Evolutionary conservation across 2,329 filamentous ascomycete species (phyloP).

Genomic region (Trichoderma koningii): DNA sequence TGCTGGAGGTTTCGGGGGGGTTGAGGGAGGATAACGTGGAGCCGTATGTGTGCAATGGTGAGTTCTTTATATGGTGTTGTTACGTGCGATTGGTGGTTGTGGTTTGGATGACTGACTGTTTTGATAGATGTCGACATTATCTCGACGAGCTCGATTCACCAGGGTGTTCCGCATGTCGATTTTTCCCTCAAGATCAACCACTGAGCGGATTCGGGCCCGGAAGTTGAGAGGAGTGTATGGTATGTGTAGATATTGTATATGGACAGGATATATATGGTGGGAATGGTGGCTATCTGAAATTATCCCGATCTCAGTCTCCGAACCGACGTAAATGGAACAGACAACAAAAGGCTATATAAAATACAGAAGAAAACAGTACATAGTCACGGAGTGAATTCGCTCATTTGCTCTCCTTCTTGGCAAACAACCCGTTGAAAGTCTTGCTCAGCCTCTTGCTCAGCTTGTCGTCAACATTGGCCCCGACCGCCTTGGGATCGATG

Average conservation of each 20-base stretch:
- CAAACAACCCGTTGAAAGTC: constrained; percentile 10
- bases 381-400: background rate
- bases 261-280: background rate
- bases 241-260: constrained; percentile 14
- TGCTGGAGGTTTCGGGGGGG: constrained; percentile 92
- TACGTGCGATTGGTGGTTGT: background rate
- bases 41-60: constrained; percentile 74
- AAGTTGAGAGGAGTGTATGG: background rate
- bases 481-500: constrained; percentile 31
- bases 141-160: constrained; percentile 94
- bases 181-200: constrained; percentile 85
- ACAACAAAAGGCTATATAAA: constrained; percentile 16
- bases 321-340: background rate
- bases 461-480: constrained; percentile 30
- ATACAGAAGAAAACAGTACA: constrained; percentile 2
- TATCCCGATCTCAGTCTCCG: background rate
- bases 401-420: constrained; percentile 4
- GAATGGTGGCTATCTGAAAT: background rate
- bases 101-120: background rate
- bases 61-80: constrained; percentile 37
- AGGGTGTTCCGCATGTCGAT: constrained; percentile 90
- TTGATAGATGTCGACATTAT: constrained; percentile 85
- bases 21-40: constrained; percentile 82
- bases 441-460: constrained; percentile 15
- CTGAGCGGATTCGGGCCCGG: background rate